Evolutionary conservation across 2,329 filamentous ascomycete species (phyloP).

Genomic region (Colletotrichum eleusines): DNA sequence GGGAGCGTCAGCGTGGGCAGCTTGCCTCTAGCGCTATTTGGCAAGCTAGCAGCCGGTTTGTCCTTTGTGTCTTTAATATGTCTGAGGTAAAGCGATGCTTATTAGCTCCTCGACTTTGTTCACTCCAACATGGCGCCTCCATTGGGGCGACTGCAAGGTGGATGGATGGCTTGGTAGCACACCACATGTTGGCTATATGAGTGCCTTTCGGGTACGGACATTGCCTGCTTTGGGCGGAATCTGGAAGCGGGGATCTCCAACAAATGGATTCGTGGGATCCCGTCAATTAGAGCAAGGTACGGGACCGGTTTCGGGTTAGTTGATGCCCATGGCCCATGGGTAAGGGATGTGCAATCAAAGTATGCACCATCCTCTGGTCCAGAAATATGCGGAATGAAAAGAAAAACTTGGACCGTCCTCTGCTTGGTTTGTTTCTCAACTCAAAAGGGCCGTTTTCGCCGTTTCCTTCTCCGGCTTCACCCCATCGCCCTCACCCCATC

Average conservation of each 20-base stretch:
- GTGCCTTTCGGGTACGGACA: slow-evolving; percentile 2
- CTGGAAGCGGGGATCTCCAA: slow-evolving; percentile 12
- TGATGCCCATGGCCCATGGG: background rate
- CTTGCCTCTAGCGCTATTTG: background rate
- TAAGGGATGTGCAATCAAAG: background rate
- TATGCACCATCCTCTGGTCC: slow-evolving; percentile 1
- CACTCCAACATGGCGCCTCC: background rate
- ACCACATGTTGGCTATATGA: background rate
- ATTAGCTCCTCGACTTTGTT: slow-evolving; percentile 24
- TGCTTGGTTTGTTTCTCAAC: background rate
- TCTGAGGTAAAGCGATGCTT: slow-evolving; percentile 26
- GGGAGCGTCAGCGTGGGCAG: background rate
- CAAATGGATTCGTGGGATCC: slow-evolving; percentile 22
- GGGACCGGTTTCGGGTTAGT: slow-evolving; percentile 3
- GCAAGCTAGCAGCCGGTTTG: background rate
- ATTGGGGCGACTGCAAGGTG: background rate
- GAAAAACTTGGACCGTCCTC: background rate
- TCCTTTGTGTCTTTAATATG: slow-evolving; percentile 1
- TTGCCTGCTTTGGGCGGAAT: slow-evolving; percentile 10
- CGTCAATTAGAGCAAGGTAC: slow-evolving; percentile 36
- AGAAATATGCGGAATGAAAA: background rate
- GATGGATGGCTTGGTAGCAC: background rate
- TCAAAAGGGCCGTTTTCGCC: background rate
- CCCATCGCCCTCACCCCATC: background rate
- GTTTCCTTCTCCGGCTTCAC: background rate